These are phyloP conservation scores for Phytophthora macrochlamydospora DNA, from an alignment of 352 stramenopile species.

Conservation along the genomic window DNA sequence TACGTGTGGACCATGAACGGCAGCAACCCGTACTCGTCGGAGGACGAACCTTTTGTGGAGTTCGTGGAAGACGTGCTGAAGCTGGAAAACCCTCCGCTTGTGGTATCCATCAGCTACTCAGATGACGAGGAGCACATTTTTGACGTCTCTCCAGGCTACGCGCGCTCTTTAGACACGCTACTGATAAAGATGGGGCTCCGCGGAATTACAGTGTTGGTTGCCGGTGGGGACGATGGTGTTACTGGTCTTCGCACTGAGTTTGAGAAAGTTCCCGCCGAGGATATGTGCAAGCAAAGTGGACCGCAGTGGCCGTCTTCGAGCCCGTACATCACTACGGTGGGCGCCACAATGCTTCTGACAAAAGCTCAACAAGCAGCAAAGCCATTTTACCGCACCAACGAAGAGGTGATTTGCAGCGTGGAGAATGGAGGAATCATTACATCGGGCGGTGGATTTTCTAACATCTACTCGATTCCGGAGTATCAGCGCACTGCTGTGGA, in stretches of 20 bases:
- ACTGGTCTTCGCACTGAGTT: conserved; percentile 75
- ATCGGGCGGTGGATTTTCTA: conserved; percentile 89
- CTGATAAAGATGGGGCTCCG: conserved; percentile 90
- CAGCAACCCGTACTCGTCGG: conserved; percentile 84
- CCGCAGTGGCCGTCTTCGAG: conserved; percentile 82
- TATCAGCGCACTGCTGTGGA: conserved; percentile 78
- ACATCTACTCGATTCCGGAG: conserved; percentile 67
- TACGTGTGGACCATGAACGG: conserved; percentile 83
- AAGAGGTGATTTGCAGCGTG: conserved; percentile 83
- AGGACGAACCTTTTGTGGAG: conserved; percentile 88
- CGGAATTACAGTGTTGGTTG: conserved; percentile 88
- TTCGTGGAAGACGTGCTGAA: conserved; percentile 74
- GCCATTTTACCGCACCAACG: conserved; percentile 67
- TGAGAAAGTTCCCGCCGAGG: conserved; percentile 46
- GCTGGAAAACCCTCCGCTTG: conserved; percentile 72
- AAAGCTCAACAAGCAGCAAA: conserved; percentile 25
- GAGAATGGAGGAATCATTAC: conserved; percentile 81
- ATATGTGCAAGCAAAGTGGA: conserved; percentile 67
- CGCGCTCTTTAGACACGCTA: conserved; percentile 81
- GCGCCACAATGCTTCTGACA: conserved; percentile 80
- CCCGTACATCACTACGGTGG: conserved; percentile 92
- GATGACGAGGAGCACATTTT: conserved; percentile 92
- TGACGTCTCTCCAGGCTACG: conserved; percentile 70
- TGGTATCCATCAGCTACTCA: conserved; percentile 92
- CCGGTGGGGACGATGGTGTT: conserved; percentile 89